Conservation (phyloP, 225 moss, liverwort and hornwort species). For the Physcomitrellopsis africana region DNA sequence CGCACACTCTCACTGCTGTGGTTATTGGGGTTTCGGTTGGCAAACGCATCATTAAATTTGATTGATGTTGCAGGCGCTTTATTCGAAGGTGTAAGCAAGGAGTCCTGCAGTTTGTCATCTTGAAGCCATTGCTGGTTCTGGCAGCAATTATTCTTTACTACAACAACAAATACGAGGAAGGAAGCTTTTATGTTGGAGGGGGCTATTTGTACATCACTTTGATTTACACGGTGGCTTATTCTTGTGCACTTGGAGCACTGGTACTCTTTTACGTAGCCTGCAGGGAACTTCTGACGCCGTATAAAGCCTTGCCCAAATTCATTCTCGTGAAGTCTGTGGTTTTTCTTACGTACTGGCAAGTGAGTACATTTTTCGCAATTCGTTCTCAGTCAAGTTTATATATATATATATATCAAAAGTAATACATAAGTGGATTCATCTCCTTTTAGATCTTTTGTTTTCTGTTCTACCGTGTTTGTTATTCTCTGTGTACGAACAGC, state of each 20-base stretch:
- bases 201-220: slow-evolving; percentile 90
- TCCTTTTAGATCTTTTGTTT: not conserved
- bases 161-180: slow-evolving; percentile 74
- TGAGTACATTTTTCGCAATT: slow-evolving; percentile 36
- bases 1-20: not conserved
- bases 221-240: slow-evolving; percentile 84
- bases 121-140: slow-evolving; percentile 89
- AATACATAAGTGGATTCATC: not conserved
- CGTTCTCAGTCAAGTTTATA: not conserved
- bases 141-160: slow-evolving; percentile 88
- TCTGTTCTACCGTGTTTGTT: not conserved
- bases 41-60: slow-evolving; percentile 8
- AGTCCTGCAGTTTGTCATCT: slow-evolving; percentile 93
- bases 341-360: slow-evolving; percentile 98
- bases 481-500: not conserved
- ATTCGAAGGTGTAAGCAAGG: slow-evolving; percentile 98
- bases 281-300: slow-evolving; percentile 91
- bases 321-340: slow-evolving; percentile 98
- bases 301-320: slow-evolving; percentile 94
- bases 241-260: slow-evolving; percentile 82
- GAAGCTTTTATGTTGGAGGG: slow-evolving; percentile 72
- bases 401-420: not conserved
- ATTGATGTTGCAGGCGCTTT: slow-evolving; percentile 71
- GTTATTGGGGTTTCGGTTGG: slow-evolving; percentile 8
- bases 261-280: slow-evolving; percentile 98